Conservation (phyloP, 1,284 basidiomycete genomes). For the Ceratobasidium sp. region DNA sequence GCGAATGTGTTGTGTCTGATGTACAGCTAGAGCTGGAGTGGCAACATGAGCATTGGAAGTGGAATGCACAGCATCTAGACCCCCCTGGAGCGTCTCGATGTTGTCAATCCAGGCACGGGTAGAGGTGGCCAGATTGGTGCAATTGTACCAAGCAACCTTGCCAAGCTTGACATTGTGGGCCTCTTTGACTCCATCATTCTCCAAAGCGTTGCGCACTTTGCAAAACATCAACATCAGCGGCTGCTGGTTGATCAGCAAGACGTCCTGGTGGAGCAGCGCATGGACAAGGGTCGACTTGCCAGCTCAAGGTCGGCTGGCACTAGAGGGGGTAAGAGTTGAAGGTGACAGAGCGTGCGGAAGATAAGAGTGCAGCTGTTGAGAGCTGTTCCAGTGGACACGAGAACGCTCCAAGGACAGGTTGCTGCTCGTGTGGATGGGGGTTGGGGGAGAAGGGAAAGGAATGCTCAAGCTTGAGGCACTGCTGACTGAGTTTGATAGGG, state of each 20-base stretch:
- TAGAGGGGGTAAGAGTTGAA: slow-evolving; percentile 54
- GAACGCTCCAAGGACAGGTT: slow-evolving; percentile 41
- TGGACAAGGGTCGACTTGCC: slow-evolving; percentile 99
- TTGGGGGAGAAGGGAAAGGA: slow-evolving; percentile 44
- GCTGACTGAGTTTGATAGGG: slow-evolving; percentile 50
- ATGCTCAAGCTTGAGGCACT: slow-evolving; percentile 55
- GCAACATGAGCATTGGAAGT: no score
- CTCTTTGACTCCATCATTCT: slow-evolving; percentile 83
- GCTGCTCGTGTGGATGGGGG: slow-evolving; percentile 28
- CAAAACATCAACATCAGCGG: slow-evolving; percentile 98
- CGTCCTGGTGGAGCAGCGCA: slow-evolving; percentile 85
- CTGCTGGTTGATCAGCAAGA: slow-evolving; percentile 98
- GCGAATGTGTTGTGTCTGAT: no score
- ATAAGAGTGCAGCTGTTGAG: slow-evolving; percentile 53
- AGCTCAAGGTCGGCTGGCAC: slow-evolving; percentile 55
- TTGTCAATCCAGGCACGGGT: slow-evolving; percentile 73
- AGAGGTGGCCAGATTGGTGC: slow-evolving; percentile 80
- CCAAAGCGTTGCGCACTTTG: slow-evolving; percentile 93
- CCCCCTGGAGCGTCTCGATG: slow-evolving; percentile 79
- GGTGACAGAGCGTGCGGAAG: slow-evolving; percentile 46
- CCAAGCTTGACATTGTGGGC: slow-evolving; percentile 81
- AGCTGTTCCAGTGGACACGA: slow-evolving; percentile 51
- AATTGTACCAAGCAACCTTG: slow-evolving; percentile 67
- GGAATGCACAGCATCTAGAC: slow-evolving; percentile 76
- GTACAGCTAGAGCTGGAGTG: no score